A percentile compares a stretch with the other conserved stretches of the same genome.
Evolutionary conservation across 192 early-diverging fungal species (phyloP).

Genomic region (Coemansia sp.): DNA sequence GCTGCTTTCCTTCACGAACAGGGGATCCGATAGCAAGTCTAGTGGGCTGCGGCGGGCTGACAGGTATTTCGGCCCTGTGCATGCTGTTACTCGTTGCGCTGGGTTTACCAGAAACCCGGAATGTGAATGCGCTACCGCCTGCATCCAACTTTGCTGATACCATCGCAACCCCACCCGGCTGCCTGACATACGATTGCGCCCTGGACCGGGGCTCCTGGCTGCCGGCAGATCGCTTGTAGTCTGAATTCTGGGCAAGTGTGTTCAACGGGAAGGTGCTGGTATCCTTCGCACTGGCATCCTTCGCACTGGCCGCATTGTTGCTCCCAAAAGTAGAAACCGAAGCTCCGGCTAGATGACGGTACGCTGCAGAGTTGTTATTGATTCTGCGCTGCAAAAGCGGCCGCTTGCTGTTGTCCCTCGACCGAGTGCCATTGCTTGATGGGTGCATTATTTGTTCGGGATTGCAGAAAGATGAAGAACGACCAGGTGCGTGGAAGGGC

Average conservation of each 20-base stretch:
- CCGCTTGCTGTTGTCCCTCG: conserved; percentile 3
- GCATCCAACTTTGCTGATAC: background rate
- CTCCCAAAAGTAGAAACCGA: no score
- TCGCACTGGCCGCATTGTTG: no score
- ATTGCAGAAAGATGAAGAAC: background rate
- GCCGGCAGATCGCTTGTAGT: no score
- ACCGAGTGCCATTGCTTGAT: background rate
- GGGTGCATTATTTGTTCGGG: no score
- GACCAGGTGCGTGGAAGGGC: background rate
- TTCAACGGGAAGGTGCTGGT: background rate
- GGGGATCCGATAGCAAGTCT: background rate
- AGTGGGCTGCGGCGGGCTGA: background rate
- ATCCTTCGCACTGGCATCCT: background rate
- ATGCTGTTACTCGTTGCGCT: background rate
- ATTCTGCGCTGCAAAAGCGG: background rate
- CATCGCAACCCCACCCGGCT: background rate
- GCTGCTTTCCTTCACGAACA: background rate
- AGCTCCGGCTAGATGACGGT: background rate
- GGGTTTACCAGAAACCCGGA: background rate
- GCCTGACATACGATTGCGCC: background rate
- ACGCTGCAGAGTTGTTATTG: background rate
- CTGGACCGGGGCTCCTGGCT: background rate
- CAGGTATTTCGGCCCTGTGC: background rate
- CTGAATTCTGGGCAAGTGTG: background rate
- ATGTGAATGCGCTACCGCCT: background rate